These are phyloP conservation scores for Polytrichum commune DNA, from an alignment of 225 moss, liverwort and hornwort genomes.

Conservation along the genomic window DNA sequence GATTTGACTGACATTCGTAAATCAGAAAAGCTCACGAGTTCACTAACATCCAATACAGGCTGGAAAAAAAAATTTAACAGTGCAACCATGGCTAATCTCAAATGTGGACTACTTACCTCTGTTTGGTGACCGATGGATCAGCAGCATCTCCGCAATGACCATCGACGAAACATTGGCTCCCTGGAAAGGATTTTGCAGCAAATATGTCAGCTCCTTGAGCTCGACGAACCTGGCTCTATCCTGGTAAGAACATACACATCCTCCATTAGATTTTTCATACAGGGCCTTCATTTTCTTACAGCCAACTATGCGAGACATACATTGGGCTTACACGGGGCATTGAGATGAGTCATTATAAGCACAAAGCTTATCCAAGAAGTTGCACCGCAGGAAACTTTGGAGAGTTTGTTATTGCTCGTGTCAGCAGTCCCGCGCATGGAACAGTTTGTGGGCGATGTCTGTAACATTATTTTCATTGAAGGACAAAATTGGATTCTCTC, in stretches of 20 bases:
- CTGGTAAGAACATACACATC: constrained; percentile 28
- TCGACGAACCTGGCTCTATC: constrained; percentile 44
- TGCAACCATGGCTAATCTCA: too few species aligned
- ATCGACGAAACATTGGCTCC: constrained; percentile 26
- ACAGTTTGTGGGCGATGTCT: constrained; percentile 80
- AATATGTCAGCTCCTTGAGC: constrained; percentile 57
- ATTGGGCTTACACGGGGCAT: neutral
- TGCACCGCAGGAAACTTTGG: constrained; percentile 63
- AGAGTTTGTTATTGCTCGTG: constrained; percentile 78
- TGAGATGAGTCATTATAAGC: neutral
- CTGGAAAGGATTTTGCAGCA: constrained; percentile 33
- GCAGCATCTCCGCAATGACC: constrained; percentile 21
- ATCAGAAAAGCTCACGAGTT: too few species aligned
- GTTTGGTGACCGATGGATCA: neutral
- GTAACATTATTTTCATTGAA: constrained; percentile 72
- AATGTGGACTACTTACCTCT: too few species aligned
- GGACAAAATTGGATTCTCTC: constrained; percentile 48
- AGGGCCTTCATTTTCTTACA: too few species aligned
- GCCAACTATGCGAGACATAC: too few species aligned
- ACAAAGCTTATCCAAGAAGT: too few species aligned
- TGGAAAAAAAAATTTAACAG: too few species aligned
- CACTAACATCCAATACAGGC: too few species aligned
- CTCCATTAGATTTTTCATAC: too few species aligned
- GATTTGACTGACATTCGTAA: too few species aligned
- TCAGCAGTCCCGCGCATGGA: constrained; percentile 89